Evolutionary conservation across 306 rosid species (phyloP).

Genomic region (Trifolium dubium): DNA sequence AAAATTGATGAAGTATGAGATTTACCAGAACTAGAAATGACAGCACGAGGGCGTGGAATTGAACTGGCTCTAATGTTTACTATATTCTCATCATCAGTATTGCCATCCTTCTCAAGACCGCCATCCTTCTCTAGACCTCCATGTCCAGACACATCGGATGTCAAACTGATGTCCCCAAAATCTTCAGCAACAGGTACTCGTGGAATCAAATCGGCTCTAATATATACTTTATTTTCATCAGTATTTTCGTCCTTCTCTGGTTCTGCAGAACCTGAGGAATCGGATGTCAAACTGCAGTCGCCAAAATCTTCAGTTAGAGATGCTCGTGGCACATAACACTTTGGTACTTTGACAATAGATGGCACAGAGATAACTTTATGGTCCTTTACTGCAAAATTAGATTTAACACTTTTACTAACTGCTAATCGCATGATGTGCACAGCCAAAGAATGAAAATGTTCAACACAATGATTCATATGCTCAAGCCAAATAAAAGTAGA

Average conservation of each 20-base stretch:
- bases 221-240: conserved; percentile 58
- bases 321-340: conserved; percentile 52
- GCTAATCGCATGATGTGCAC: conserved; percentile 14
- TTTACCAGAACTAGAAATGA: conserved; percentile 89
- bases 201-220: conserved; percentile 63
- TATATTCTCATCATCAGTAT: conserved; percentile 57
- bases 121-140: conserved; percentile 49
- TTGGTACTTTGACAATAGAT: conserved; percentile 54
- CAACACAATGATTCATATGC: not conserved
- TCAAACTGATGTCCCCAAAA: conserved; percentile 40
- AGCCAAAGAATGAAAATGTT: not conserved
- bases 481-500: not conserved
- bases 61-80: conserved; percentile 60
- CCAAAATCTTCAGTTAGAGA: conserved; percentile 52
- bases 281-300: conserved; percentile 40
- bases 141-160: conserved; percentile 42
- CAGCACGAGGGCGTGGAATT: conserved; percentile 84
- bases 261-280: conserved; percentile 46
- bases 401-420: conserved; percentile 18
- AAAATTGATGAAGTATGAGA: conserved; percentile 3
- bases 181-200: conserved; percentile 54
- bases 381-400: conserved; percentile 48
- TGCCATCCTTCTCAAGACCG: conserved; percentile 21
- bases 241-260: conserved; percentile 46
- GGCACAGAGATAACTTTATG: conserved; percentile 48